Base-by-base conservation (phyloP, 768 basidiomycete species). In the Mycena haematopus region DNA sequence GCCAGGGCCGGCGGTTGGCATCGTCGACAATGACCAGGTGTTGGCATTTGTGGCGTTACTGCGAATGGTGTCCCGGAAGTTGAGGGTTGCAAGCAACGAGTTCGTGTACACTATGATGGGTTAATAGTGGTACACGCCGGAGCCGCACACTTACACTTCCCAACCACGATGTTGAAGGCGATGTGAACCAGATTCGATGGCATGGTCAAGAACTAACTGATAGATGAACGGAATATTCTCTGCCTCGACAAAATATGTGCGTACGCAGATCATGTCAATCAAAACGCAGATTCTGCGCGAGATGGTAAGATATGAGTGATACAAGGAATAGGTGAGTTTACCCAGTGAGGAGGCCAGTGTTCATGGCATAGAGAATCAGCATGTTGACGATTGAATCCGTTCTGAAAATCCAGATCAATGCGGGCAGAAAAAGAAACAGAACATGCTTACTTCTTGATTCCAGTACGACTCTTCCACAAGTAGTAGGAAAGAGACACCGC, bases 331-430 rank as follows among this genome's bases (percentile, higher is more conserved):
- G 2, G 46, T 8, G 27, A 4, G 70, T 78, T 53, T 58, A 83
- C 82, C 76, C 63, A 21, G 78, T 77, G 31, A 78, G 69, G 13
- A 75, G 35, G 9, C 79, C 78, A 0, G 82, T 83, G 63, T 82
- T 84, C 55, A 85, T 75, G n/a, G 78, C 75, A 59, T 82, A 85
- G 57, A 80, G 53, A 62, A 84, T 79, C 24, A 86, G 69, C n/a
- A 76, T 69, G 17, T 74, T 78, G 10, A 84, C 67, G 4, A 84
- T 58, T 0, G 79, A 76, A 51, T 85, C 77, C 24, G 82, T 83
- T 51, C 83, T 82, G 47, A 11, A 45, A 44, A 6, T 6, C 17
- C 45, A 31, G 27, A 47, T 36, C 42, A 40, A 19, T 29, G 10
- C 57, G 2, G 13, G 6, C 21, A 21, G 10, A 35, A 15, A 14